Percentiles rank a stretch among this genome's conserved stretches.
phyloP scores from a whole-genome alignment of 2,329 filamentous ascomycete genomes.

The Phoma herbarum region DNA sequence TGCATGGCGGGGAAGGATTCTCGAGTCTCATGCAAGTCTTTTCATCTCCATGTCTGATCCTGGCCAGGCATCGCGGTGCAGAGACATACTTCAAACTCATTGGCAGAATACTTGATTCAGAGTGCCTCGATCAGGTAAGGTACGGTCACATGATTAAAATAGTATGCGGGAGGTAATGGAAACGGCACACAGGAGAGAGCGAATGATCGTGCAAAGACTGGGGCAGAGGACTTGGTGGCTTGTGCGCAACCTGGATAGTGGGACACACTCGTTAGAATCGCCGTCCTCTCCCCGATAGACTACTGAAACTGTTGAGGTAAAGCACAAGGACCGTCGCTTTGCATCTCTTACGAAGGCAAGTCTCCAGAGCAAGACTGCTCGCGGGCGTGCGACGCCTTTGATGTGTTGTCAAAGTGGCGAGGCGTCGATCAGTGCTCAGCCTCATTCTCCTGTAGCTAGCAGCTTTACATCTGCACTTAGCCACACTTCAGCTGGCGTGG shows the following conservation, averaged over 20 bases:
- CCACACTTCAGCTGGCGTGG: slow-evolving; percentile 42
- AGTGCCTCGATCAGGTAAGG: slow-evolving; percentile 32
- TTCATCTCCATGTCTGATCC: slow-evolving; percentile 36
- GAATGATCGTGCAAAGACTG: slow-evolving; percentile 43
- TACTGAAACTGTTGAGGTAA: slow-evolving; percentile 36
- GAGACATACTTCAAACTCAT: slow-evolving; percentile 28
- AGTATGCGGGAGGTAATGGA: slow-evolving; percentile 35
- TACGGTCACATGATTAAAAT: slow-evolving; percentile 41
- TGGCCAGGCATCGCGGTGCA: slow-evolving; percentile 34
- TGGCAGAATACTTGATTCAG: slow-evolving; percentile 32
- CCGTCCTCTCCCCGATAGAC: slow-evolving; percentile 29
- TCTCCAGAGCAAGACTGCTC: slow-evolving; percentile 11
- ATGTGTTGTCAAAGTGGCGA: slow-evolving; percentile 49
- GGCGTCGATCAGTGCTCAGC: slow-evolving; percentile 42
- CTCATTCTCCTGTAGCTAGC: slow-evolving; percentile 40
- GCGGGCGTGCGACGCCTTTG: slow-evolving; percentile 30
- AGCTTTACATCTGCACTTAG: slow-evolving; percentile 36
- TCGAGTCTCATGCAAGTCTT: background rate
- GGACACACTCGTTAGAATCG: slow-evolving; percentile 31
- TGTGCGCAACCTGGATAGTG: slow-evolving; percentile 41
- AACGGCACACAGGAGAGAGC: slow-evolving; percentile 36
- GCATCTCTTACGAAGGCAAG: slow-evolving; percentile 14
- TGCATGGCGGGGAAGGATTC: slow-evolving; percentile 2
- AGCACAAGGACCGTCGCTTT: slow-evolving; percentile 27
- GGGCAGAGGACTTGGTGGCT: slow-evolving; percentile 41